A percentile compares a stretch with the other conserved stretches of the same genome.
Evolutionary conservation across 441 rosid genomes (phyloP).

Genomic region (Erodium chrysanthum): DNA sequence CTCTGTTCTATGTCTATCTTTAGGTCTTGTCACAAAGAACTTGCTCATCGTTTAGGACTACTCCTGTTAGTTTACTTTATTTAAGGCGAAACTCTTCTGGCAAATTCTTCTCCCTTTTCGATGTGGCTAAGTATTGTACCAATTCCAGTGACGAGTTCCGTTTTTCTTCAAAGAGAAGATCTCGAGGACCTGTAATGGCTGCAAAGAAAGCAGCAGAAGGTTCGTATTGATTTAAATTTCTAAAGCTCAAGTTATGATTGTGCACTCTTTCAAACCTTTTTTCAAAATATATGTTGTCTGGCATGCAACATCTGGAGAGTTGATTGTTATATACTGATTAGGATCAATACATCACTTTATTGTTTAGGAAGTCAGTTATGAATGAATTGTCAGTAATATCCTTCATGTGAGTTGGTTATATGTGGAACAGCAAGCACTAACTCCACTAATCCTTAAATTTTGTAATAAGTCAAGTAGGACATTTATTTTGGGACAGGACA

Average conservation of each 20-base stretch:
- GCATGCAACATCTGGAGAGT: neutral
- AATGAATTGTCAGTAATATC: neutral
- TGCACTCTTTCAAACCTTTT: neutral
- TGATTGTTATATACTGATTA: neutral
- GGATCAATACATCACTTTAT: no score
- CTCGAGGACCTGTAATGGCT: conserved; percentile 91
- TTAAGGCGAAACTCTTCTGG: conserved; percentile 36
- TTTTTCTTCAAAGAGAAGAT: conserved; percentile 63
- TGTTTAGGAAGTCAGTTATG: neutral
- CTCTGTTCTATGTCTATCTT: neutral
- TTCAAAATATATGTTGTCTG: neutral
- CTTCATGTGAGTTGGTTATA: neutral
- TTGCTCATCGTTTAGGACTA: conserved; percentile 36
- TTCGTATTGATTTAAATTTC: conserved; percentile 13
- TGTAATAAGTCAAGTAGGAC: neutral
- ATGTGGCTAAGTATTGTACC: conserved; percentile 33
- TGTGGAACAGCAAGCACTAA: neutral
- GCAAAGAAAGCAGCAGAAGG: conserved; percentile 77
- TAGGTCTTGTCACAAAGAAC: conserved; percentile 49
- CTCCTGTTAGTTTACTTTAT: conserved; percentile 29
- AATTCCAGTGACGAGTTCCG: conserved; percentile 31
- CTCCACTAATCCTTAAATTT: neutral
- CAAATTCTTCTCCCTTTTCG: conserved; percentile 38
- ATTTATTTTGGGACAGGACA: neutral
- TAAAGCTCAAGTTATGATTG: neutral